Percentiles rank a stretch among this genome's conserved stretches.
Conservation (phyloP, 2,329 filamentous ascomycete species). For the Ophiognomonia clavigignenti-juglandacearum region DNA sequence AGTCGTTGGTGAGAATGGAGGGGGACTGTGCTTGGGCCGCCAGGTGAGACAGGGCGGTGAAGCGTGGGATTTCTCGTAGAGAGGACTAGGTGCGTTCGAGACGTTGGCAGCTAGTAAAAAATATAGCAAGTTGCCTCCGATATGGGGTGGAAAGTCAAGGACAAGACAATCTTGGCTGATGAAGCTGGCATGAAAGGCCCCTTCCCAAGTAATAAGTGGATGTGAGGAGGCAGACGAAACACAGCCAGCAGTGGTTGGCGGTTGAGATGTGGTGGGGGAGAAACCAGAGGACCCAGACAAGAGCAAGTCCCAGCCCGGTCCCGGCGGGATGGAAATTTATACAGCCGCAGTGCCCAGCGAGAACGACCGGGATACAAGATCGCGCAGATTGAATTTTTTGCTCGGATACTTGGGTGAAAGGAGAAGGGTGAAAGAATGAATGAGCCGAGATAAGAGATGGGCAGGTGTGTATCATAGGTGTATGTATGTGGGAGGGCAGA, state of each 20-base stretch:
- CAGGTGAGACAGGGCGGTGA: constrained; percentile 17
- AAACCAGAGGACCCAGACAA: constrained; percentile 4
- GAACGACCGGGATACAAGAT: not conserved
- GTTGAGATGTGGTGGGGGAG: constrained; percentile 4
- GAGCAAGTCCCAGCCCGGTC: constrained; percentile 1
- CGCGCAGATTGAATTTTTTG: not conserved
- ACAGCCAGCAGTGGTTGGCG: not conserved
- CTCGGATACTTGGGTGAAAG: not conserved
- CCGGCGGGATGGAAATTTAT: not conserved
- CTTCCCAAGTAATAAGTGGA: not conserved
- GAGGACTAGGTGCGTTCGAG: too few species aligned
- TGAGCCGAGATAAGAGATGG: too few species aligned
- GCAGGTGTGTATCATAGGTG: too few species aligned
- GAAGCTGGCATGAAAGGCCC: not conserved
- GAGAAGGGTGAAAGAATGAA: too few species aligned
- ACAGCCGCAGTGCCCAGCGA: too few species aligned
- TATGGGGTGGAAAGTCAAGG: constrained; percentile 7
- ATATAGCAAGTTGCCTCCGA: too few species aligned
- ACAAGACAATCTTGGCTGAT: not conserved
- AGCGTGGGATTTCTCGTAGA: too few species aligned
- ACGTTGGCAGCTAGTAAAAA: too few species aligned
- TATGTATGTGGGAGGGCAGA: not conserved
- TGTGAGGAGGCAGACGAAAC: not conserved
- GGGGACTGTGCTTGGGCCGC: not conserved
- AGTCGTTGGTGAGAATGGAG: not conserved